Evolutionary conservation across 1,284 basidiomycete species (phyloP), one percentile per base, ranked within the genome.

Genomic region (Cerioporus squamosus): DNA sequence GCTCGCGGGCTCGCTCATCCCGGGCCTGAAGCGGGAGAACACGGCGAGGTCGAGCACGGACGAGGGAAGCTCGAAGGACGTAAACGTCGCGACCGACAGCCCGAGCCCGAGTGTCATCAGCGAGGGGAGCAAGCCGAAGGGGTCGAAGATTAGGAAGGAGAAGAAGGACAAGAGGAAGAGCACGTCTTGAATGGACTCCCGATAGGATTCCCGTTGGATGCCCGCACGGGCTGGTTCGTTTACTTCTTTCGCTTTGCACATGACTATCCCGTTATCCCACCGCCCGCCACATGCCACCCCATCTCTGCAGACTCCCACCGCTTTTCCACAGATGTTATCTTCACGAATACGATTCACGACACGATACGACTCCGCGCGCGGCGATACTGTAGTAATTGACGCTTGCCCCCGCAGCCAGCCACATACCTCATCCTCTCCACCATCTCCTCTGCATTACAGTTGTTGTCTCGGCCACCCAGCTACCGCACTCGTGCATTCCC

Each of bases 1-100:
- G 57, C 78, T 86, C n/a, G 65, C 70, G 24, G 62, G 67, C 38
- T 65, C 68, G 50, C 65, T 72, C 51, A 66, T 70, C 23, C 64
- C 70, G 10, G 67, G 64, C 36, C 59, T 74, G 59, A 72, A 67
- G 65, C 71, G 71, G 44, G 70, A 69, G 60, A 59, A 62, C 55
- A 72, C 70, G 51, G 56, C 63, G 31, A 55, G 48, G 24, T 70
- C 64, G 44, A 64, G 50, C 59, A 68, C 63, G 63, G 67, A 68
- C 53, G 63, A 67, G 43, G 63, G 57, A 48, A 63, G 62, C 54
- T 55, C 63, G 38, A 67, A 61, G 56, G 64, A 65, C 31, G 56
- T 56, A 40, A 36, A 31, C 26, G 20, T 31, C 47, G n/a, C 51
- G 2, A 63, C 54, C 42, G 71, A 71, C 49, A 72, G 72, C 56